phyloP scores from a whole-genome alignment of 2,329 filamentous ascomycete genomes.

The Fusarium humuli region DNA sequence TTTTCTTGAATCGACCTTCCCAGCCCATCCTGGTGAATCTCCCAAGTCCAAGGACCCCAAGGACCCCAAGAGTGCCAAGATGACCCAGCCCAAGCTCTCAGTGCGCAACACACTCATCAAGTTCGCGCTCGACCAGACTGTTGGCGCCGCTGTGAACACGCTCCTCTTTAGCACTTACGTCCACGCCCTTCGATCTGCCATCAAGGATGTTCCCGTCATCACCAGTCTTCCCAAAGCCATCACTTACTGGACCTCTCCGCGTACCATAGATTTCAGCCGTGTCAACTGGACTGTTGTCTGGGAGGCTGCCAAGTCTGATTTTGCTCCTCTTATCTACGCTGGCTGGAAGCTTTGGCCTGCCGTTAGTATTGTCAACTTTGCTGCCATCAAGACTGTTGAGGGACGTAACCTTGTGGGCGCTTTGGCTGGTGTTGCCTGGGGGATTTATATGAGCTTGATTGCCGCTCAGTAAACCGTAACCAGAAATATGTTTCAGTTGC shows the following conservation, averaged over 20 bases:
- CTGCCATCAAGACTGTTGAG: conserved; percentile 75
- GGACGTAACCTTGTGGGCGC: conserved; percentile 77
- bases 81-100: conserved; percentile 61
- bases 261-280: conserved; percentile 57
- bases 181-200: conserved; percentile 65
- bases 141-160: conserved; percentile 74
- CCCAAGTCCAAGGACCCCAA: conserved; percentile 55
- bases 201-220: conserved; percentile 56
- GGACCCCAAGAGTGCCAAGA: conserved; percentile 44
- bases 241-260: conserved; percentile 53
- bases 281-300: conserved; percentile 61
- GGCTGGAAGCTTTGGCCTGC: conserved; percentile 77
- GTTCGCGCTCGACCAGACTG: conserved; percentile 74
- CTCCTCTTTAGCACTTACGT: conserved; percentile 71
- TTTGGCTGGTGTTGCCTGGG: conserved; percentile 78
- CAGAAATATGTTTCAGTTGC: neutral
- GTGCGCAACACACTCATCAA: conserved; percentile 74
- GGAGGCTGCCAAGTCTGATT: conserved; percentile 63
- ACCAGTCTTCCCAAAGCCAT: conserved; percentile 52
- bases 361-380: conserved; percentile 77
- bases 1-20: conserved; percentile 79
- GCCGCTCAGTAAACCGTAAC: conserved; percentile 49
- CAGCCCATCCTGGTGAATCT: conserved; percentile 65
- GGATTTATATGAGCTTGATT: conserved; percentile 77
- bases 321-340: conserved; percentile 73